Conservation (phyloP, 768 basidiomycete genomes). For the Asterophora parasitica region DNA sequence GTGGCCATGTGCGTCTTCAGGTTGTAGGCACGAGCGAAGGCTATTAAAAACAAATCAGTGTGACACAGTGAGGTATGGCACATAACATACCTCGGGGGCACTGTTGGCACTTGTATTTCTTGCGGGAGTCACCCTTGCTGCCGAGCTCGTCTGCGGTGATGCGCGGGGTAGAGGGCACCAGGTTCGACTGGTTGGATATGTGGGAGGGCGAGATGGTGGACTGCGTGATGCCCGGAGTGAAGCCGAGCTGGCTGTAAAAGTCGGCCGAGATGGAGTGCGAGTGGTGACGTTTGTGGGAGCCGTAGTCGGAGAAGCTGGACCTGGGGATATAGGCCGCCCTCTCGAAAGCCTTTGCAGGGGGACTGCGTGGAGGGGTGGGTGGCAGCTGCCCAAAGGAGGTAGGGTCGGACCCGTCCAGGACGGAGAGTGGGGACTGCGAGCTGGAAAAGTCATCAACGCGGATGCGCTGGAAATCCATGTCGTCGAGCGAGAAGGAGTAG, state of each 20-base stretch:
- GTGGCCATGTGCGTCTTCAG: constrained; percentile 94
- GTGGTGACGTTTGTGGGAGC: constrained; percentile 38
- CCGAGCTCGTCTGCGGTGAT: constrained; percentile 35
- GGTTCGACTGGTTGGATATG: constrained; percentile 46
- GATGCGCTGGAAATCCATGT: constrained; percentile 69
- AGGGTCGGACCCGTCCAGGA: constrained; percentile 46
- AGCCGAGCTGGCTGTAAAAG: constrained; percentile 48
- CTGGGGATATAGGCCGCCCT: constrained; percentile 34
- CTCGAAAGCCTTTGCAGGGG: constrained; percentile 33
- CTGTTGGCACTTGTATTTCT: constrained; percentile 71
- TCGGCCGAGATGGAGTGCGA: constrained; percentile 35
- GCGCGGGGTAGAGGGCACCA: constrained; percentile 38
- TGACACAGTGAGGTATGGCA: constrained; percentile 5
- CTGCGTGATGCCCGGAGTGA: constrained; percentile 36
- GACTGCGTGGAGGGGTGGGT: constrained; percentile 52
- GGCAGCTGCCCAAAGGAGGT: constrained; percentile 55
- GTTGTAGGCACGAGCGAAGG: constrained; percentile 91
- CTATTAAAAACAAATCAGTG: constrained; percentile 31
- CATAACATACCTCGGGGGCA: constrained; percentile 63
- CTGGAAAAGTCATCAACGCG: constrained; percentile 56
- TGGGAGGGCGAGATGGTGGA: constrained; percentile 54
- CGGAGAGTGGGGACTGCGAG: constrained; percentile 32
- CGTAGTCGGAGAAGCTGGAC: constrained; percentile 66
- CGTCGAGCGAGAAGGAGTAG: constrained; percentile 60
- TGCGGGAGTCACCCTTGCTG: constrained; percentile 58